Evolutionary conservation across 768 basidiomycete genomes (phyloP).

Genomic region (Cyclocybe aegerita): DNA sequence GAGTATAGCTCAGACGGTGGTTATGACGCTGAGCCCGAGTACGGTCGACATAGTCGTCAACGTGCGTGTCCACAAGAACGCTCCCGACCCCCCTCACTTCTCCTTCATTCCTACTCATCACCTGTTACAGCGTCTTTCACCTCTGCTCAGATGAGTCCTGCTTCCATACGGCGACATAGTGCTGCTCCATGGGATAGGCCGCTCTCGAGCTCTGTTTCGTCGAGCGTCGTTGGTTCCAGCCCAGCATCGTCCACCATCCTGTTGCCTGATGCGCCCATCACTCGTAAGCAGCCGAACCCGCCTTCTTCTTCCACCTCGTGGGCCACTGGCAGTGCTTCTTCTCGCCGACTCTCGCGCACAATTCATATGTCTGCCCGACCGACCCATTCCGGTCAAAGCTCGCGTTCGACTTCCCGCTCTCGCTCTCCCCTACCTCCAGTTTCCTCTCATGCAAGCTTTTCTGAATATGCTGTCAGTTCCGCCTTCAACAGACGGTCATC

Average conservation of each 20-base stretch:
- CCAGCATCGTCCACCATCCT: slow-evolving; percentile 59
- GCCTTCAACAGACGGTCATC: slow-evolving; percentile 72
- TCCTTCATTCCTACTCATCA: slow-evolving; percentile 55
- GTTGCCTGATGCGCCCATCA: slow-evolving; percentile 62
- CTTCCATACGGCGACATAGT: slow-evolving; percentile 65
- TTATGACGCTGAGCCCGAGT: slow-evolving; percentile 76
- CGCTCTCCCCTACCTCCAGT: slow-evolving; percentile 85
- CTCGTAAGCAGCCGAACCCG: slow-evolving; percentile 58
- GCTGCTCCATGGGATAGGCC: slow-evolving; percentile 69
- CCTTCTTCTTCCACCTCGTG: slow-evolving; percentile 51
- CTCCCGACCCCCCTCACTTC: slow-evolving; percentile 31
- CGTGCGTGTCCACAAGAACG: slow-evolving; percentile 59
- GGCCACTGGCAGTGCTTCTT: slow-evolving; percentile 54
- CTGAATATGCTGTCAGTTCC: slow-evolving; percentile 45
- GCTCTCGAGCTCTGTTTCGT: slow-evolving; percentile 53
- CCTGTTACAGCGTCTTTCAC: slow-evolving; percentile 60
- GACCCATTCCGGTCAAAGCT: slow-evolving; percentile 75
- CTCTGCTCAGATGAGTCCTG: slow-evolving; percentile 65
- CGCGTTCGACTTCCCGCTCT: slow-evolving; percentile 93
- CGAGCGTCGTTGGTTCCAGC: slow-evolving; percentile 55
- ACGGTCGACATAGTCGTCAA: slow-evolving; percentile 66
- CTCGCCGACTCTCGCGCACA: slow-evolving; percentile 81
- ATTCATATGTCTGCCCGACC: slow-evolving; percentile 74
- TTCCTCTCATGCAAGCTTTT: slow-evolving; percentile 64
- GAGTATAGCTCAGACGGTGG: slow-evolving; percentile 81